Evolutionary conservation across 192 early-diverging fungal genomes (phyloP).

Genomic region (Backusella sp.): DNA sequence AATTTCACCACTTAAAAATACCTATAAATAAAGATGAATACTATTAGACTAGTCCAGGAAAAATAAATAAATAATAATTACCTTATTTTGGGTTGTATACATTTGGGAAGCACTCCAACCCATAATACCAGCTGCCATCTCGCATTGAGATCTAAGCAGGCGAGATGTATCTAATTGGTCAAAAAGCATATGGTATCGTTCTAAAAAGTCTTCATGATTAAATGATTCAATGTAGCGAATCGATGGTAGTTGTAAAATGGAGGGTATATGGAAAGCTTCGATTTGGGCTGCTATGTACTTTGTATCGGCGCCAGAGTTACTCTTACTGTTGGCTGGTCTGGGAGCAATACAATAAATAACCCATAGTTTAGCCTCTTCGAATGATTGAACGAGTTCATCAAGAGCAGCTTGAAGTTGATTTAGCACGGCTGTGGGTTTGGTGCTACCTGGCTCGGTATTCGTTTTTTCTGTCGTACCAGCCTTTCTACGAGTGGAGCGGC

Average conservation of each 20-base stretch:
- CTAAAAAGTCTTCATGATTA: constrained; percentile 70
- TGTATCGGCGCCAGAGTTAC: constrained; percentile 47
- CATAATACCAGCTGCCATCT: constrained; percentile 38
- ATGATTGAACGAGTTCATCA: constrained; percentile 74
- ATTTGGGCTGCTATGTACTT: constrained; percentile 71
- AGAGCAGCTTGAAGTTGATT: constrained; percentile 62
- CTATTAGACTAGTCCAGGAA: background rate
- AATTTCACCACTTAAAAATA: constrained; percentile 57
- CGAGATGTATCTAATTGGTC: constrained; percentile 32
- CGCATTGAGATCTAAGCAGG: constrained; percentile 33
- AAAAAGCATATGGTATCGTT: constrained; percentile 51
- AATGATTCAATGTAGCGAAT: constrained; percentile 70
- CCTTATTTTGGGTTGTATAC: constrained; percentile 22
- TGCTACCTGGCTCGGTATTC: background rate
- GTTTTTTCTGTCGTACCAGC: background rate
- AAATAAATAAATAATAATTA: background rate
- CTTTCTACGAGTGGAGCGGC: constrained; percentile 39
- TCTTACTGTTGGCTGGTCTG: constrained; percentile 37
- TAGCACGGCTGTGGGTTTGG: constrained; percentile 33
- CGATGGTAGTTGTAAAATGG: constrained; percentile 60
- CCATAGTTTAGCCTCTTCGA: constrained; percentile 80
- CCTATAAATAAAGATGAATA: constrained; percentile 28
- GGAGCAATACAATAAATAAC: constrained; percentile 77
- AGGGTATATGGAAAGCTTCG: constrained; percentile 59
- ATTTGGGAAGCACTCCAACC: constrained; percentile 50